A percentile compares a stretch with the other conserved stretches of the same genome.
These are phyloP conservation scores for Neurospora sp. DNA, from an alignment of 2,329 filamentous ascomycete species.

Conservation along the genomic window DNA sequence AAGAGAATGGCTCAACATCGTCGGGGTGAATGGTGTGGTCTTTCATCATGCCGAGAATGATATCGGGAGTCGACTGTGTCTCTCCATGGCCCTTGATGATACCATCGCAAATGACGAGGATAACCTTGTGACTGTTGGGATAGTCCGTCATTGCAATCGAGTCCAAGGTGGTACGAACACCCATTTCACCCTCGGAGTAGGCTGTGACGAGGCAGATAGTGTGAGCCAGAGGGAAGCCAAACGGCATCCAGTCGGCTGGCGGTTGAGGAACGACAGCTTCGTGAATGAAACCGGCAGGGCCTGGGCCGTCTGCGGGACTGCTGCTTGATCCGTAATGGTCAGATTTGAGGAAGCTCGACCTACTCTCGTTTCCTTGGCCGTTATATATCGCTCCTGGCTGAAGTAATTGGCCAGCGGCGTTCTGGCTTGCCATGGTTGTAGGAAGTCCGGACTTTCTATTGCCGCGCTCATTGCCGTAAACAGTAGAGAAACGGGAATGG, in stretches of 20 bases:
- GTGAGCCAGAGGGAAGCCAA: slow-evolving; percentile 89
- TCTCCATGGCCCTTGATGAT: slow-evolving; percentile 96
- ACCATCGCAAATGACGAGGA: slow-evolving; percentile 93
- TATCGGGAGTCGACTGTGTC: slow-evolving; percentile 75
- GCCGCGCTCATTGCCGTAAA: slow-evolving; percentile 64
- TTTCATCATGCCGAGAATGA: slow-evolving; percentile 87
- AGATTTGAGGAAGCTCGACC: slow-evolving; percentile 54
- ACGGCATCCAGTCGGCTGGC: slow-evolving; percentile 93
- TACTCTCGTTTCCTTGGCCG: slow-evolving; percentile 52
- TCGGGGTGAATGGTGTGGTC: slow-evolving; percentile 72
- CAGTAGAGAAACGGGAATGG: slow-evolving; percentile 88
- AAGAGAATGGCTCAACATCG: slow-evolving; percentile 84
- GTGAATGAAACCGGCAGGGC: slow-evolving; percentile 90
- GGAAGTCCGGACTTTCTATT: slow-evolving; percentile 47
- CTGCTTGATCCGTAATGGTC: slow-evolving; percentile 46
- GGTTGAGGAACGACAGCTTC: slow-evolving; percentile 93
- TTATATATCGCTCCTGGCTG: slow-evolving; percentile 61
- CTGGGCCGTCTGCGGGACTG: slow-evolving; percentile 56
- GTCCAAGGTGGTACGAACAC: slow-evolving; percentile 86
- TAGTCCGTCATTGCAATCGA: slow-evolving; percentile 97
- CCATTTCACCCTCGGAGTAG: slow-evolving; percentile 91
- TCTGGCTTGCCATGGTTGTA: slow-evolving; percentile 93
- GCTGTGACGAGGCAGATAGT: slow-evolving; percentile 90
- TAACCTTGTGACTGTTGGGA: slow-evolving; percentile 96
- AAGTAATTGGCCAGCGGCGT: slow-evolving; percentile 62